Evolutionary conservation across 1,284 basidiomycete genomes (phyloP).

Genomic region (Ganoderma meredithae): DNA sequence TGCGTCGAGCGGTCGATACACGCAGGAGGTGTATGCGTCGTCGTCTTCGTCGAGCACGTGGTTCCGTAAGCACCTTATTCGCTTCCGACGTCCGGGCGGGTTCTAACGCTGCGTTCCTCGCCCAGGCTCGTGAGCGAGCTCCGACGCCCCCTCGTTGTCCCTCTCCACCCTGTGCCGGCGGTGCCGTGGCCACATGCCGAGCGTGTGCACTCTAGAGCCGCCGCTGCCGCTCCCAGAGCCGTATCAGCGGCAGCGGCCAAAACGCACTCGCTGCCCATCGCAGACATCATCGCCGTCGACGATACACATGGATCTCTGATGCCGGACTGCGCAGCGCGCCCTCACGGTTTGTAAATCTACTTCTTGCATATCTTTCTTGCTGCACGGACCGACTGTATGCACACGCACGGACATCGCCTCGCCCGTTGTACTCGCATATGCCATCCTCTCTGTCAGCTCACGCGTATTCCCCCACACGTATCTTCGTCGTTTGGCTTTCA

Average conservation of each 20-base stretch:
- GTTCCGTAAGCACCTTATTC: conserved; percentile 19
- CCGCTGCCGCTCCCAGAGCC: neutral
- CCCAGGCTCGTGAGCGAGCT: neutral
- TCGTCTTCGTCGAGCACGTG: conserved; percentile 16
- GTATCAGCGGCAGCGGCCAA: neutral
- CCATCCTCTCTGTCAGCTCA: neutral
- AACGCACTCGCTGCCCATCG: neutral
- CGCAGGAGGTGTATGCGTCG: conserved; percentile 23
- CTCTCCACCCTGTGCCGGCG: neutral
- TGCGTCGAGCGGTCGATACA: conserved; percentile 14
- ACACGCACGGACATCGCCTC: neutral
- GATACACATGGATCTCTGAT: neutral
- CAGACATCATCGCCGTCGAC: neutral
- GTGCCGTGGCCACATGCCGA: neutral
- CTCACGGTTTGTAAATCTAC: conserved; percentile 3
- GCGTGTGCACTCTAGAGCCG: neutral
- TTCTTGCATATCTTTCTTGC: conserved; percentile 9
- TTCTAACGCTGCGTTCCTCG: neutral
- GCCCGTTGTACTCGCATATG: conserved; percentile 6
- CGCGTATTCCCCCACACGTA: neutral
- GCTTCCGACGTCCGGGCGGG: neutral
- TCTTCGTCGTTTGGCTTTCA: neutral
- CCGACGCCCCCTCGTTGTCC: neutral
- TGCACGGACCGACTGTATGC: neutral
- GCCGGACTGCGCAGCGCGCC: conserved; percentile 5